Evolutionary conservation across 139 green algal species (phyloP).

Genomic region (Yamagishiella unicocca): DNA sequence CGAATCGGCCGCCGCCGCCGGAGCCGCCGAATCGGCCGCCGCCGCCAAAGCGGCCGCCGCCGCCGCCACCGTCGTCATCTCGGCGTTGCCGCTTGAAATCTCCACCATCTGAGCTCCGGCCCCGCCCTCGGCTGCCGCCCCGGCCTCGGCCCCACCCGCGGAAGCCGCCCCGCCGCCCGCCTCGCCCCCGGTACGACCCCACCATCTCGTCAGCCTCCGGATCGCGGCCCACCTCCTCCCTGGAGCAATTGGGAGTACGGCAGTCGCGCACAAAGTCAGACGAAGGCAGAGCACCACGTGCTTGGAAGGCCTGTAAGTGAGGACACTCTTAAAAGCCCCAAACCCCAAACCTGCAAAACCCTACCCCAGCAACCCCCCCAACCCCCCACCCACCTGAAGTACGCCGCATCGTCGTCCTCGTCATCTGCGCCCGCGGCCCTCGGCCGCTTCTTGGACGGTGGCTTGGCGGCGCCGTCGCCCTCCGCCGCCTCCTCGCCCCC

Average conservation of each 20-base stretch:
- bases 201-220: constrained; percentile 67
- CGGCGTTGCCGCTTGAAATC: no score
- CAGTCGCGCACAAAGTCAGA: no score
- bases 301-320: no score
- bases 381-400: constrained; percentile 61
- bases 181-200: constrained; percentile 26
- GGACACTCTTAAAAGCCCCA: no score
- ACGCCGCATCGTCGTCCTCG: constrained; percentile 77
- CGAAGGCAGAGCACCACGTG: no score
- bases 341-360: no score
- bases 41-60: no score
- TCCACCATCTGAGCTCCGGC: not conserved
- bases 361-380: no score
- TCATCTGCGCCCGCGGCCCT: constrained; percentile 46
- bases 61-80: no score
- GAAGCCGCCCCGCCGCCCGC: not conserved
- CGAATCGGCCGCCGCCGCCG: not conserved
- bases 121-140: constrained; percentile 12
- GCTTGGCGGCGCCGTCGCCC: not conserved
- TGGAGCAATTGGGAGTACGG: no score
- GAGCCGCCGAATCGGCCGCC: no score
- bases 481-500: constrained; percentile 43
- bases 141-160: not conserved
- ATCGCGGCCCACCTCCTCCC: constrained; percentile 72
- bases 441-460: constrained; percentile 43